Percentiles rank a stretch among this genome's conserved stretches.
Conservation (phyloP, 305 asterid species). For the Fraxinus sp. region DNA sequence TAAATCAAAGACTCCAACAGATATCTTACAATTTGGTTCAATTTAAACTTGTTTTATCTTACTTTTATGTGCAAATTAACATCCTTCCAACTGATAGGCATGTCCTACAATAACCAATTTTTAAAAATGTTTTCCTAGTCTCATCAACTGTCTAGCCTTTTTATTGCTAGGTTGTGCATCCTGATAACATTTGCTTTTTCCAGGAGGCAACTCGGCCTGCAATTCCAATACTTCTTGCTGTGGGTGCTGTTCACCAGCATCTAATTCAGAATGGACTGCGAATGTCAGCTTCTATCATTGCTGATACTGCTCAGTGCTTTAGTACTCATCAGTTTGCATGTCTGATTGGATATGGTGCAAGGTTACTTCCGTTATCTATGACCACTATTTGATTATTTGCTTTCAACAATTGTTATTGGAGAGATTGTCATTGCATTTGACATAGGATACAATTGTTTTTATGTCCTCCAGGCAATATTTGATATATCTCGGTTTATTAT, state of each 20-base stretch:
- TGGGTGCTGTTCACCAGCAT: slow-evolving; percentile 97
- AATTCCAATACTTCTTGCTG: slow-evolving; percentile 93
- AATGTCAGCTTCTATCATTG: slow-evolving; percentile 96
- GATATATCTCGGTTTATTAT: not conserved
- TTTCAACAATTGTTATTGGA: not conserved
- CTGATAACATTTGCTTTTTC: slow-evolving; percentile 19
- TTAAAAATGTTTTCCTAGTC: not conserved
- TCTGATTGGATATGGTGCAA: slow-evolving; percentile 98
- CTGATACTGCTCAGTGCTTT: slow-evolving; percentile 99
- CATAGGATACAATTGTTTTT: too few relatives aligned
- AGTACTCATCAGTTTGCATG: slow-evolving; percentile 99
- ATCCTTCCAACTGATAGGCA: not conserved
- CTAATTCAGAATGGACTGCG: slow-evolving; percentile 93
- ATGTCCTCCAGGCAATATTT: not conserved
- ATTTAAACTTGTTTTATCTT: not conserved
- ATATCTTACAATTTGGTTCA: not conserved
- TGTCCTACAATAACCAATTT: not conserved
- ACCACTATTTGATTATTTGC: slow-evolving; percentile 6
- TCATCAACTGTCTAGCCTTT: not conserved
- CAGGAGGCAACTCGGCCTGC: slow-evolving; percentile 96
- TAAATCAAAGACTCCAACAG: not conserved
- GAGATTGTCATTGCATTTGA: not conserved
- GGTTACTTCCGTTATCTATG: slow-evolving; percentile 46
- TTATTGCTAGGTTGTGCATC: slow-evolving; percentile 11
- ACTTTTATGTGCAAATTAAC: not conserved